Evolutionary conservation across 768 basidiomycete genomes (phyloP).

Genomic region (Termitomyces sp.): DNA sequence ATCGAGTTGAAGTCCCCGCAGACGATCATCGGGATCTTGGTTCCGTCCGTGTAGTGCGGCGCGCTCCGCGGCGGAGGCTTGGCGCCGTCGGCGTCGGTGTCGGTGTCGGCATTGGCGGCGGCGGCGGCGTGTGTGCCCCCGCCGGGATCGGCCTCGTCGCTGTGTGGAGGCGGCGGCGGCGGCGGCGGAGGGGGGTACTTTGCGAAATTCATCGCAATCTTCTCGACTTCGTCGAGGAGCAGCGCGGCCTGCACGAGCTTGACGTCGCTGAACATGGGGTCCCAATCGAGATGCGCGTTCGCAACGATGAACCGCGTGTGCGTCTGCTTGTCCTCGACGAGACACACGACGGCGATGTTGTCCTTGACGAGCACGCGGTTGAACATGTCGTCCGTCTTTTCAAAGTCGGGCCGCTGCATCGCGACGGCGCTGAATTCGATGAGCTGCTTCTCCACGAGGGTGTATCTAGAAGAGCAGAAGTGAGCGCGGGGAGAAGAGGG

Average conservation of each 20-base stretch:
- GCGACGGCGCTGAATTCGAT: slow-evolving; percentile 92
- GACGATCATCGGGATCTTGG: slow-evolving; percentile 85
- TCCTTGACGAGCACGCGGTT: slow-evolving; percentile 95
- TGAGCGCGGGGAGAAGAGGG: neutral
- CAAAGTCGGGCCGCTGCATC: slow-evolving; percentile 89
- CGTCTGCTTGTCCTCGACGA: slow-evolving; percentile 82
- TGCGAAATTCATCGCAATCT: slow-evolving; percentile 80
- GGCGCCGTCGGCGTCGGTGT: too few species aligned
- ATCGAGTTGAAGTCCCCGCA: slow-evolving; percentile 97
- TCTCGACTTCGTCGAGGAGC: slow-evolving; percentile 88
- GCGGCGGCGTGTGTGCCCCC: too few species aligned
- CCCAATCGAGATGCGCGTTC: slow-evolving; percentile 92
- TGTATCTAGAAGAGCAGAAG: slow-evolving; percentile 56
- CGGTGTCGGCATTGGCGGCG: too few species aligned
- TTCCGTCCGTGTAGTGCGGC: slow-evolving; percentile 75
- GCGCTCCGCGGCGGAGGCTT: too few species aligned
- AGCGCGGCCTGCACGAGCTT: slow-evolving; percentile 96
- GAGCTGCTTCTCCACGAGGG: slow-evolving; percentile 88
- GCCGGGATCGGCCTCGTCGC: slow-evolving; percentile 15
- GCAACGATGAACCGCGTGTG: slow-evolving; percentile 86
- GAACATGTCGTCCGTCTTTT: slow-evolving; percentile 99
- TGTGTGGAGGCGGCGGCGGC: slow-evolving; percentile 16
- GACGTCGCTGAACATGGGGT: slow-evolving; percentile 88
- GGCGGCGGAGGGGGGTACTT: slow-evolving; percentile 65
- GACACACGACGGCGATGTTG: slow-evolving; percentile 82